Conservation (phyloP, 1,284 basidiomycete species). For the Ceratobasidium sp. region DNA sequence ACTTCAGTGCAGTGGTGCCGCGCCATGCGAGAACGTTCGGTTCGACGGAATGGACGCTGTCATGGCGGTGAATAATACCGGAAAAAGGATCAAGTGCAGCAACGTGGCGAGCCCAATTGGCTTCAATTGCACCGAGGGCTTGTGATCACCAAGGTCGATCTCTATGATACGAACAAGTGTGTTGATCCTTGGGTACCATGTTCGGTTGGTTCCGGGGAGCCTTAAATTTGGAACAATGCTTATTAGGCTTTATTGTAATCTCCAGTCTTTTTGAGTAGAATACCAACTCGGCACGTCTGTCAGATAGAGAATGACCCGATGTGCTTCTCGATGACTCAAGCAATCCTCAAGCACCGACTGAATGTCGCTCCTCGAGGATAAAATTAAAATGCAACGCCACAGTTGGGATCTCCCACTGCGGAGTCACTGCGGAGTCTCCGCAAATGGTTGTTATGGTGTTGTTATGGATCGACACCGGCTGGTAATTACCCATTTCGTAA, state of each 20-base stretch:
- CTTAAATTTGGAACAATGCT: background rate
- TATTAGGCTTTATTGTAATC: background rate
- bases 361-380: no score
- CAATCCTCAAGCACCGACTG: no score
- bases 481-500: no score
- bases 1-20: conserved; percentile 56
- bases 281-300: background rate
- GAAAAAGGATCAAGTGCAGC: conserved; percentile 52
- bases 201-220: no score
- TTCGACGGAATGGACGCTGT: conserved; percentile 53
- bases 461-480: no score
- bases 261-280: background rate
- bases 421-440: no score
- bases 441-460: no score
- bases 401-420: no score
- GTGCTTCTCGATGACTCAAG: no score
- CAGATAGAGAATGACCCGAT: no score
- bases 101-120: conserved; percentile 54
- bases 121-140: conserved; percentile 53
- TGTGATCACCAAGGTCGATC: background rate
- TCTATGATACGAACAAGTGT: background rate
- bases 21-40: conserved; percentile 54
- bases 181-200: no score
- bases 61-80: conserved; percentile 47
- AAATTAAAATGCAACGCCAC: no score